Evolutionary conservation across 371 early-diverging fungal species (phyloP), one percentile per base, ranked within the genome.

Genomic region (Actinomortierella wolfii): DNA sequence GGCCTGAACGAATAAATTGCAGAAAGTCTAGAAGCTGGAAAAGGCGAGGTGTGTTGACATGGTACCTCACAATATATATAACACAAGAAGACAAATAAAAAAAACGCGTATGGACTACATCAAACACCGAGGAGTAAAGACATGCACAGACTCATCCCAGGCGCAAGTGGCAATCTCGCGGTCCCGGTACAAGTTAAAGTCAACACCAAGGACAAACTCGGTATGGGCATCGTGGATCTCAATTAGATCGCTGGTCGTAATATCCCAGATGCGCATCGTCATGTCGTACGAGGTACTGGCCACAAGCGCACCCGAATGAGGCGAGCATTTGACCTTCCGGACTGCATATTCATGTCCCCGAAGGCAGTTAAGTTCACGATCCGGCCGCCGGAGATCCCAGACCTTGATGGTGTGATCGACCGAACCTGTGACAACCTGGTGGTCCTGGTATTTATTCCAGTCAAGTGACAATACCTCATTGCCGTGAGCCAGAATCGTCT

Each of bases 121-220:
- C 51, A 68, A 26, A 50, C 74, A 74, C 56, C 74, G 57, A 23
- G 86, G 88, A 45, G 79, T 71, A 70, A 86, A 83, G 17, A 89
- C 80, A 78, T 86, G 85, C 11, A 97, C 83, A 28, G 76, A 78
- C 76, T 96, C 96, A 71, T 97, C 97, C 97, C 97, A 97, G 24
- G 92, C 90, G 77, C 95, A 94, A 0, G 97, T 94, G 8, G 95
- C 96, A 26, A 96, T 78, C 63, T 87, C 87, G 2, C 94, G 94
- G 42, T 90, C 89, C 17, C 84, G 62, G 75, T 92, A 96, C 59
- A 97, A 76, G 62, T 88, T 91, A 68, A 90, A 94, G 76, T 97
- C 98, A 39, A 96, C 76, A 0, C 97, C 98, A 34, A 96, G 80
- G 18, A 94, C 97, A 85, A 97, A 97, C 79, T 97, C 98, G 0